A percentile compares a stretch with the other conserved stretches of the same genome.
Conservation (phyloP, 371 early-diverging fungal genomes). For the Funneliformis caledonium region DNA sequence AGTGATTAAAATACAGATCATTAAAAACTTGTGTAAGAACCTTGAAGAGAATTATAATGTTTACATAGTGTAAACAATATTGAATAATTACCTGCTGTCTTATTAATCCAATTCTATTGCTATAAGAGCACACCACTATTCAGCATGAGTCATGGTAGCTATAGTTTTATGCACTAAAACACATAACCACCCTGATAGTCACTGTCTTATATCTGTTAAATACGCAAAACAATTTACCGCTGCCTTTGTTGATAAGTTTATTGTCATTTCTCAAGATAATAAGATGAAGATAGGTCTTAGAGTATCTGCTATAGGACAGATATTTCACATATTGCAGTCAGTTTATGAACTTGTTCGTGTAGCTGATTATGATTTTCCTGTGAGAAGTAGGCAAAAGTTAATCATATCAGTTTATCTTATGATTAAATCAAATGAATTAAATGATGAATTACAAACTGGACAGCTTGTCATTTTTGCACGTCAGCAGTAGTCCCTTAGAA, state of each 20-base stretch:
- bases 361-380: too few species aligned
- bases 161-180: not conserved
- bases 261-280: not conserved
- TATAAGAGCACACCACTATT: not conserved
- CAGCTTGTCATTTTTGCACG: too few species aligned
- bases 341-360: too few species aligned
- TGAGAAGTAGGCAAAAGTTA: too few species aligned
- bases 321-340: too few species aligned
- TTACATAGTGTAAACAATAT: not conserved
- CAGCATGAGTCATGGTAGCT: not conserved
- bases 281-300: not conserved
- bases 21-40: not conserved
- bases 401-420: too few species aligned
- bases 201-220: conserved; percentile 20
- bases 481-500: too few species aligned
- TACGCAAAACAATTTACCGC: not conserved
- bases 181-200: not conserved
- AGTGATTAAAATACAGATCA: not conserved
- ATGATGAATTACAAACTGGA: too few species aligned
- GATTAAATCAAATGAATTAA: too few species aligned
- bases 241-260: not conserved
- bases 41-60: conserved; percentile 11
- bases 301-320: too few species aligned
- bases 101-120: not conserved
- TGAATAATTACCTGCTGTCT: not conserved